These are phyloP conservation scores for Exophiala calicioides DNA, from an alignment of 2,329 filamentous ascomycete species.

Conservation along the genomic window DNA sequence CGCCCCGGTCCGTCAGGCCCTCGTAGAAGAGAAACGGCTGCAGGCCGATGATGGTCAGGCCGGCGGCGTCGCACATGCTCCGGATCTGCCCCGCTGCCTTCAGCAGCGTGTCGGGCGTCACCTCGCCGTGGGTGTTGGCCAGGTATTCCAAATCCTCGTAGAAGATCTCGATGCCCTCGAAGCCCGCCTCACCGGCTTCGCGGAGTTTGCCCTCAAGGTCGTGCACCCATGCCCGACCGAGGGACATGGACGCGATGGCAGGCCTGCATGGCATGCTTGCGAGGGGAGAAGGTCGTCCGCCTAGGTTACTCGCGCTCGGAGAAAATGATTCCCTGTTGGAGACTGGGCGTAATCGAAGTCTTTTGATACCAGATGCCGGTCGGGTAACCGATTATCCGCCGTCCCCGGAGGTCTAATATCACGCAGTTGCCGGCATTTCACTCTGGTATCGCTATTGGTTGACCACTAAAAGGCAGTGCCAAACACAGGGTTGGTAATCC, in stretches of 20 bases:
- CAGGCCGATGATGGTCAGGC: conserved; percentile 38
- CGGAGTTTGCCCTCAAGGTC: conserved; percentile 66
- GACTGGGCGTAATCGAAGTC: too few relatives aligned
- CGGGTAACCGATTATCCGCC: too few relatives aligned
- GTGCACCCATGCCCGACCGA: conserved; percentile 73
- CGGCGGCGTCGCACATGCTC: conserved; percentile 40
- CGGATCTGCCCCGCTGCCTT: conserved; percentile 61
- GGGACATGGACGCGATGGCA: conserved; percentile 73
- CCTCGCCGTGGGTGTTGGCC: conserved; percentile 38
- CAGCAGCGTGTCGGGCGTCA: conserved; percentile 50
- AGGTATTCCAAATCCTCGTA: conserved; percentile 71
- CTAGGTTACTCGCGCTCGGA: too few relatives aligned
- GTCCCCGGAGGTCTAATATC: too few relatives aligned
- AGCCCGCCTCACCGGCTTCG: conserved; percentile 65
- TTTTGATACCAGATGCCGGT: too few relatives aligned
- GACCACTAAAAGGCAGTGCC: too few relatives aligned
- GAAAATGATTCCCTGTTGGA: too few relatives aligned
- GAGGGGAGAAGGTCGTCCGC: too few relatives aligned
- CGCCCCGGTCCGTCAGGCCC: conserved; percentile 64
- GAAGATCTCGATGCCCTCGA: conserved; percentile 73
- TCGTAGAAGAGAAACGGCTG: conserved; percentile 80
- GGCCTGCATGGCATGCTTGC: conserved; percentile 38
- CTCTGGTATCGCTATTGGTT: too few relatives aligned
- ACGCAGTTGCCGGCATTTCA: too few relatives aligned
- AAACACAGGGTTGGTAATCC: too few relatives aligned